These are phyloP conservation scores for Kwoniella shandongensis DNA, from an alignment of 768 basidiomycete species.

Conservation along the genomic window DNA sequence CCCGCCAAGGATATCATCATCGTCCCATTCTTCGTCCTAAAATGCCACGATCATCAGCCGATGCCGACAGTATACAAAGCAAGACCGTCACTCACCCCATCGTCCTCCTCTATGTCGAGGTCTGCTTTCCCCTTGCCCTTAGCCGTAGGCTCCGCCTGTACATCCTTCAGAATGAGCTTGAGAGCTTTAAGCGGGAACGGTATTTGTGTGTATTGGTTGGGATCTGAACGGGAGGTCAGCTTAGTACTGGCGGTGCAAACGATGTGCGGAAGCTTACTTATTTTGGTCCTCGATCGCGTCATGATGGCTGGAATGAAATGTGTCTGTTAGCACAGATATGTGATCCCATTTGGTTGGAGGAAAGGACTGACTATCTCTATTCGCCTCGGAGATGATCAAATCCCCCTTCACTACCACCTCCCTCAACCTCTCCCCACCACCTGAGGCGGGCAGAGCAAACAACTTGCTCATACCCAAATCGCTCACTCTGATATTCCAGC, in stretches of 20 bases:
- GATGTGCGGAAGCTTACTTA: slow-evolving; percentile 65
- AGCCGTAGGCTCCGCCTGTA: slow-evolving; percentile 65
- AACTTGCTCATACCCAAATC: slow-evolving; percentile 76
- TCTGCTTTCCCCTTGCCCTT: slow-evolving; percentile 58
- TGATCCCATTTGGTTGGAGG: background rate
- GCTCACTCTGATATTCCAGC: slow-evolving; percentile 86
- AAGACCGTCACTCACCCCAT: slow-evolving; percentile 43
- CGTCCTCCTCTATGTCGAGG: slow-evolving; percentile 55
- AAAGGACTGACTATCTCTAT: slow-evolving; percentile 69
- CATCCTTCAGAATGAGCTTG: slow-evolving; percentile 80
- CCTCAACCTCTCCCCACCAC: slow-evolving; percentile 63
- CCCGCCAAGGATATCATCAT: slow-evolving; percentile 70
- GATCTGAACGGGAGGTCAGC: slow-evolving; percentile 59
- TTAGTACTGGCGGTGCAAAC: slow-evolving; percentile 3
- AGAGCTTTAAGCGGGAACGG: slow-evolving; percentile 89
- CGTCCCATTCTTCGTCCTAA: slow-evolving; percentile 84
- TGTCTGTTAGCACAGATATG: too few relatives aligned
- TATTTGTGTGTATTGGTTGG: slow-evolving; percentile 79
- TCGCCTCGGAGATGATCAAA: slow-evolving; percentile 76
- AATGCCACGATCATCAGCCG: slow-evolving; percentile 18
- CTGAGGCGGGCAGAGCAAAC: slow-evolving; percentile 59
- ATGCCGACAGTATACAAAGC: background rate
- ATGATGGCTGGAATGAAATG: slow-evolving; percentile 98
- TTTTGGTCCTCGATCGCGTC: slow-evolving; percentile 87
- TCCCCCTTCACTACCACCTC: slow-evolving; percentile 83